phyloP scores from a whole-genome alignment of 2,329 filamentous ascomycete genomes.

The Calonectria multiphialidica region DNA sequence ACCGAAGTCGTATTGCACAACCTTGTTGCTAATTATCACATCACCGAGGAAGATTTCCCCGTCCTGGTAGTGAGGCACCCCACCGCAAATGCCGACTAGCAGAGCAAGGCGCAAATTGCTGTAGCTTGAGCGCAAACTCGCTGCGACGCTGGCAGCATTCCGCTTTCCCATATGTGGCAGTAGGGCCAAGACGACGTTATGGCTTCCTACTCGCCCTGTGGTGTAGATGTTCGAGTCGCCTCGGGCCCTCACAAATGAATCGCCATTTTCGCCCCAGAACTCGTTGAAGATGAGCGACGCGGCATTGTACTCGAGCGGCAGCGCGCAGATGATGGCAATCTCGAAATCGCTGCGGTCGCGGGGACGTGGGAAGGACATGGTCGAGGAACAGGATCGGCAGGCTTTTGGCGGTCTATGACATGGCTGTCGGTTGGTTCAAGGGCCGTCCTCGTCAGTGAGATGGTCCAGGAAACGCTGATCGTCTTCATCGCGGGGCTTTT shows the following conservation, averaged over 20 bases:
- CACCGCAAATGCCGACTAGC: conserved; percentile 55
- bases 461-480: neutral
- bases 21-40: conserved; percentile 45
- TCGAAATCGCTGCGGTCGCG: conserved; percentile 20
- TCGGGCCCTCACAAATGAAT: neutral
- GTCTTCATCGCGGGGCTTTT: neutral
- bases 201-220: conserved; percentile 40
- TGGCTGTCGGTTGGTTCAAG: neutral
- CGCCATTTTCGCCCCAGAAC: conserved; percentile 10
- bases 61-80: conserved; percentile 39
- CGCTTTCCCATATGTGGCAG: conserved; percentile 44
- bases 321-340: too few species aligned
- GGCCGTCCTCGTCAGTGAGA: neutral
- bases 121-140: conserved; percentile 49
- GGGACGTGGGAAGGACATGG: neutral
- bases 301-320: too few species aligned
- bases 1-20: conserved; percentile 47
- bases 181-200: conserved; percentile 45
- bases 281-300: conserved; percentile 4
- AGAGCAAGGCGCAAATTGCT: conserved; percentile 46
- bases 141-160: conserved; percentile 41
- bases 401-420: neutral
- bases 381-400: neutral
- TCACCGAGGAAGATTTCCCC: conserved; percentile 46
- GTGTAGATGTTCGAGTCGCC: conserved; percentile 35